These are phyloP conservation scores for Physcia stellaris DNA, from an alignment of 495 filamentous ascomycete species.

Conservation along the genomic window DNA sequence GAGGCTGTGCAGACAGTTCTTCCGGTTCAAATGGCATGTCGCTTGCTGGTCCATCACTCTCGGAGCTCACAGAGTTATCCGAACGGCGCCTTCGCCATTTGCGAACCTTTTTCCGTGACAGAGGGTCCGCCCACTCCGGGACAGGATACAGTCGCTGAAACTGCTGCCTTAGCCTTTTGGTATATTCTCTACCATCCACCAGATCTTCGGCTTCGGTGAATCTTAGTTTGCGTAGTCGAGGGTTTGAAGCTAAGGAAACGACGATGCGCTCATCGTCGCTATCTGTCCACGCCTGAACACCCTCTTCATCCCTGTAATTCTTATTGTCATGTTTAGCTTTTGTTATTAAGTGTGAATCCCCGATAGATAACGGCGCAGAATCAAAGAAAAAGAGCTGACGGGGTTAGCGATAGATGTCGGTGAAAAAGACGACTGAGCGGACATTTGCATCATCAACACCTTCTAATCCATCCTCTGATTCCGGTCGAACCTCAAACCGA, in stretches of 20 bases:
- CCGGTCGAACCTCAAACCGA: too few species aligned
- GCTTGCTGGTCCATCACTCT: slow-evolving; percentile 42
- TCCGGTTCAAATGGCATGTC: slow-evolving; percentile 40
- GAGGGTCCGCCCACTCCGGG: slow-evolving; percentile 60
- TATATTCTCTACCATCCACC: slow-evolving; percentile 75
- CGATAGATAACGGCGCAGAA: slow-evolving; percentile 36
- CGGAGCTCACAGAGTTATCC: slow-evolving; percentile 31
- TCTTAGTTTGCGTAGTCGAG: slow-evolving; percentile 67
- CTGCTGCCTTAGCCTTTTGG: slow-evolving; percentile 62
- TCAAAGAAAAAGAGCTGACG: slow-evolving; percentile 57
- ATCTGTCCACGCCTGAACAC: slow-evolving; percentile 69
- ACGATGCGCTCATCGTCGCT: slow-evolving; percentile 85
- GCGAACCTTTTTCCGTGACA: slow-evolving; percentile 32
- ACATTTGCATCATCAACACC: slow-evolving; percentile 52
- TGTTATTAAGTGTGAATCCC: slow-evolving; percentile 28
- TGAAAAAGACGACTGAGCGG: slow-evolving; percentile 17
- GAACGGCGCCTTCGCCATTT: slow-evolving; percentile 35
- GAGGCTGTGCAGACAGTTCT: slow-evolving; percentile 53
- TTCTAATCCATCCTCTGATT: slow-evolving; percentile 24
- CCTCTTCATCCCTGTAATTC: slow-evolving; percentile 21
- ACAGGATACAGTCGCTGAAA: slow-evolving; percentile 66
- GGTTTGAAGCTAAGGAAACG: slow-evolving; percentile 63
- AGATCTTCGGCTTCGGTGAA: slow-evolving; percentile 69
- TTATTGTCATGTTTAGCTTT: slow-evolving; percentile 25
- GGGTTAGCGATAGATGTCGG: slow-evolving; percentile 1